Percentiles rank a stretch among this genome's conserved stretches.
Evolutionary conservation across 2,329 filamentous ascomycete genomes (phyloP).

Genomic region (Paecilomyces formosus): DNA sequence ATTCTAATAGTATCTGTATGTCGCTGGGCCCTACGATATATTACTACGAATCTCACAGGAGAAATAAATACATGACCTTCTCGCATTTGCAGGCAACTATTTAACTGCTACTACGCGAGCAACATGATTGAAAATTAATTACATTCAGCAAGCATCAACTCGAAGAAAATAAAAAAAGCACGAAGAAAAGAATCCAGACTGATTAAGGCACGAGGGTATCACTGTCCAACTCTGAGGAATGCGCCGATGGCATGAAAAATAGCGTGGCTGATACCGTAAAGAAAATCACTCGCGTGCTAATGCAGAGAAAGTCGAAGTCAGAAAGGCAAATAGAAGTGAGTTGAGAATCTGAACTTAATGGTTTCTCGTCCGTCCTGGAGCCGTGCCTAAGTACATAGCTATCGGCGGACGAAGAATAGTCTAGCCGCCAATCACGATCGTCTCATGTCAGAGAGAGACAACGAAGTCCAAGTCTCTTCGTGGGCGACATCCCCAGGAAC

Average conservation of each 20-base stretch:
- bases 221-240: neutral
- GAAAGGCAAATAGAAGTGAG: neutral
- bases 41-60: neutral
- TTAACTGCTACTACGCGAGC: neutral
- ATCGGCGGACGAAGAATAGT: neutral
- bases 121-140: neutral
- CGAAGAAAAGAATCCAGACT: neutral
- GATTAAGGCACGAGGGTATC: neutral
- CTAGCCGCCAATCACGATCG: neutral
- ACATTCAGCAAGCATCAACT: neutral
- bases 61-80: neutral
- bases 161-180: neutral
- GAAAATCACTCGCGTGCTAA: no score
- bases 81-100: neutral
- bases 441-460: neutral
- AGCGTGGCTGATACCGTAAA: no score
- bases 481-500: neutral
- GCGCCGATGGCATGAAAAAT: neutral
- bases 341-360: neutral
- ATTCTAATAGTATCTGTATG: no score
- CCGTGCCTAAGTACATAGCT: no score
- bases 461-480: neutral
- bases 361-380: neutral
- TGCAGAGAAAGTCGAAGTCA: neutral
- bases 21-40: no score